These are phyloP conservation scores for Phytophthora colocasiae DNA, from an alignment of 352 stramenopile genomes.

Conservation along the genomic window DNA sequence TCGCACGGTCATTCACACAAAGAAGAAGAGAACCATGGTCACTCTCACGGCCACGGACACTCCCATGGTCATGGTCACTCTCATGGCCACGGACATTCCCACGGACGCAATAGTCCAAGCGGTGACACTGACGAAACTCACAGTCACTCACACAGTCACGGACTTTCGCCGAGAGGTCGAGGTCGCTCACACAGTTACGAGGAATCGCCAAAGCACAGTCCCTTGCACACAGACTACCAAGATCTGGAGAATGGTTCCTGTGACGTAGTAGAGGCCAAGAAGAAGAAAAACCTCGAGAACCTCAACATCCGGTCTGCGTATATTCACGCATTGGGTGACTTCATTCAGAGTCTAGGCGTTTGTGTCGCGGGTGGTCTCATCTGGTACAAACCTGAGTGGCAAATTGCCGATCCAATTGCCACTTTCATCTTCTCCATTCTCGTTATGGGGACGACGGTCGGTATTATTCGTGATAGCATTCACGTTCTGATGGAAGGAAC, in stretches of 20 bases:
- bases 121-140: background rate
- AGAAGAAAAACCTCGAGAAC: conserved; percentile 70
- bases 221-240: too few relatives aligned
- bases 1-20: background rate
- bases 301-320: conserved; percentile 96
- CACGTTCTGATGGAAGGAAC: conserved; percentile 96
- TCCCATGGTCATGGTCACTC: conserved; percentile 36
- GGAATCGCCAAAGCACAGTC: too few relatives aligned
- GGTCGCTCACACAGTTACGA: too few relatives aligned
- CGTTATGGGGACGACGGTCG: conserved; percentile 92
- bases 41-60: conserved; percentile 25
- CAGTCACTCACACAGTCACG: conserved; percentile 15
- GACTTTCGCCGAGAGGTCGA: conserved; percentile 1
- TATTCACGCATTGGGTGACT: conserved; percentile 96
- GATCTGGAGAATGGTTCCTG: conserved; percentile 18
- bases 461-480: conserved; percentile 88
- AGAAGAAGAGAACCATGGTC: background rate
- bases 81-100: conserved; percentile 10
- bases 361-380: conserved; percentile 95
- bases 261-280: conserved; percentile 16
- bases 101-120: background rate
- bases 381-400: conserved; percentile 95
- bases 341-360: conserved; percentile 96
- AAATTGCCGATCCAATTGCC: conserved; percentile 95
- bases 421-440: conserved; percentile 97